Conservation (phyloP, 371 early-diverging fungal genomes). For the Mortierella sp. region DNA sequence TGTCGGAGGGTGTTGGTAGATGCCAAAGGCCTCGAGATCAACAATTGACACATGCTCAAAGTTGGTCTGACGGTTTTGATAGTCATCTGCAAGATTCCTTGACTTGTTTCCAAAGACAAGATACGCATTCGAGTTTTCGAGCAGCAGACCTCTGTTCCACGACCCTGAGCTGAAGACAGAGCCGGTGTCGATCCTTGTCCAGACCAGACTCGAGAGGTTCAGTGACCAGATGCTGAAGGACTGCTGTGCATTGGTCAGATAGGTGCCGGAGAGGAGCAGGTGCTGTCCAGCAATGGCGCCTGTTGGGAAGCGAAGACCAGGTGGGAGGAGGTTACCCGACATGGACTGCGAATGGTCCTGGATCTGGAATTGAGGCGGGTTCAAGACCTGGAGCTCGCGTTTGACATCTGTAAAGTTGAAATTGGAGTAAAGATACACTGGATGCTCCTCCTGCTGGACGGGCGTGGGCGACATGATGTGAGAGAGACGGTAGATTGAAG, state of each 20-base stretch:
- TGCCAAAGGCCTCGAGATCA: conserved; percentile 80
- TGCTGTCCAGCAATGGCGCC: conserved; percentile 75
- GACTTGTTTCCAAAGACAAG: conserved; percentile 78
- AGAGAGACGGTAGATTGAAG: conserved; percentile 52
- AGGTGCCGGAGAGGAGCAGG: conserved; percentile 79
- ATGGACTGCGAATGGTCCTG: conserved; percentile 73
- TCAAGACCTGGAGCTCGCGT: conserved; percentile 75
- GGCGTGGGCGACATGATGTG: conserved; percentile 25
- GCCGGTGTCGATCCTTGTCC: conserved; percentile 79
- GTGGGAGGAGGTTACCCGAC: conserved; percentile 72
- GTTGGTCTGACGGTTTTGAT: conserved; percentile 81
- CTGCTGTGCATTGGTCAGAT: conserved; percentile 72
- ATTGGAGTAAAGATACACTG: conserved; percentile 80
- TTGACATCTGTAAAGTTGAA: conserved; percentile 83
- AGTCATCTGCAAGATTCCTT: conserved; percentile 78
- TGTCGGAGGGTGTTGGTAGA: conserved; percentile 67
- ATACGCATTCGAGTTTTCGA: conserved; percentile 69
- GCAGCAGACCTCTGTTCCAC: conserved; percentile 82
- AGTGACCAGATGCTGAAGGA: conserved; percentile 83
- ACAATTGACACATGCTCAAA: conserved; percentile 79
- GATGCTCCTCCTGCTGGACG: conserved; percentile 56
- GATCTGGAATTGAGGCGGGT: conserved; percentile 64
- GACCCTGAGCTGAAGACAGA: conserved; percentile 73
- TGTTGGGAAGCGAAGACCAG: conserved; percentile 84
- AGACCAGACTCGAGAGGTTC: conserved; percentile 70